phyloP scores from a whole-genome alignment of 352 stramenopile genomes.

The Pythium phragmitis region DNA sequence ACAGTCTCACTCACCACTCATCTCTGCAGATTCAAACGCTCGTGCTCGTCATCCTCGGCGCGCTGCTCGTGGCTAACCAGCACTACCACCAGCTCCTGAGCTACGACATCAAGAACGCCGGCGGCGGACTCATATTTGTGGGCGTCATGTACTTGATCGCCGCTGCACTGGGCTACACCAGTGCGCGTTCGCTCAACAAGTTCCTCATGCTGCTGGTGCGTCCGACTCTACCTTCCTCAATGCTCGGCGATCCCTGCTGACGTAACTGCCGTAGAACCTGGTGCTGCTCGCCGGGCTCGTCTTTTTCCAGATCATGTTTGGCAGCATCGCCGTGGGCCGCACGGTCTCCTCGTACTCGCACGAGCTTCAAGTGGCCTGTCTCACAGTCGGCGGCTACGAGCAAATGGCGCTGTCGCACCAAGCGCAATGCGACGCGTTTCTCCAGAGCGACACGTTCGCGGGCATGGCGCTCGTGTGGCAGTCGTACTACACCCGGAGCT shows the following conservation, averaged over 20 bases:
- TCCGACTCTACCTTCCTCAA: background rate
- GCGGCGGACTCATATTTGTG: conserved; percentile 68
- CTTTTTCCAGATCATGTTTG: conserved; percentile 68
- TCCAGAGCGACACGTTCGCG: conserved; percentile 57
- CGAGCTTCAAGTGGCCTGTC: conserved; percentile 46
- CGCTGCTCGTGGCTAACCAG: conserved; percentile 43
- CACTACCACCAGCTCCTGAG: conserved; percentile 69
- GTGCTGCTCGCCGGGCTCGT: conserved; percentile 45
- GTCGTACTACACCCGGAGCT: conserved; percentile 61
- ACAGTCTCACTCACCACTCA: background rate
- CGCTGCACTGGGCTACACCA: conserved; percentile 48
- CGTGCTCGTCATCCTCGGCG: conserved; percentile 49
- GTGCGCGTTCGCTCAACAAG: conserved; percentile 70
- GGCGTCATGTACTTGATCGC: conserved; percentile 52
- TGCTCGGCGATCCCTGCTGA: background rate
- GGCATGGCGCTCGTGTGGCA: conserved; percentile 72
- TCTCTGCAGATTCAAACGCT: conserved; percentile 47
- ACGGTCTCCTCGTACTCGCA: conserved; percentile 34
- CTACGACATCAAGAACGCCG: conserved; percentile 47
- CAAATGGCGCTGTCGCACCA: conserved; percentile 34
- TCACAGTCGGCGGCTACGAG: conserved; percentile 61
- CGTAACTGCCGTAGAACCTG: conserved; percentile 31
- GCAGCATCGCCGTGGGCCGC: conserved; percentile 43
- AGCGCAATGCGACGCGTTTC: conserved; percentile 46
- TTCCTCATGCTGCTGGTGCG: conserved; percentile 61